Base-by-base conservation (phyloP, 768 basidiomycete species). In the Vararia minispora region DNA sequence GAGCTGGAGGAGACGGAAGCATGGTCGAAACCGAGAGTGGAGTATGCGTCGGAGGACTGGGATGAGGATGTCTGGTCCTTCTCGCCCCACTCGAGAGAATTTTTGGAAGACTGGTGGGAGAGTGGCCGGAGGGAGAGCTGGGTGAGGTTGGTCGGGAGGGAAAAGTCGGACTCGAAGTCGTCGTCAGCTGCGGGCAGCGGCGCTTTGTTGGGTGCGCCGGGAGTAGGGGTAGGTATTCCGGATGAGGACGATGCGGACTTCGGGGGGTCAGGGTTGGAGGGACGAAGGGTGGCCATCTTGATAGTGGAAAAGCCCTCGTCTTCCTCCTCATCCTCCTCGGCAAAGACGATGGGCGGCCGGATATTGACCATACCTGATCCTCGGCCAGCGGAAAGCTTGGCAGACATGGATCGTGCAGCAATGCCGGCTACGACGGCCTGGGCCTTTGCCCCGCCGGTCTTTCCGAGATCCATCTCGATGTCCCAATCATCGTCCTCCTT, bases 41-140 rank as follows among this genome's bases (percentile, higher is more conserved):
- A 87, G 50, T 84, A 87, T 7, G 82, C 74, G 55, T 89, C 87
- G 17, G 86, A 89, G n/a, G 85, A 88, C 52, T 84, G 82, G 11
- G 84, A 85, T 10, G 59, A 85, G 4, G 72, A 76, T 2, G 86
- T 82, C 31, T 82, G 74, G 51, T 89, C 83, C 54, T 74, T 83
- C 60, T 88, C 85, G 22, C 80, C 71, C 83, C 85, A 88, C 60
- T 87, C 85, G 20, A 89, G 66, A 1, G 86, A 87, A 35, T 73
- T 75, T 62, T 88, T 88, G 40, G 87, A 88, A 7, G 80, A 71
- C 36, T 80, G 76, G 52, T 86, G 82, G 22, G 82, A 74, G 40
- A 79, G 62, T 37, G 88, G 83, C 28, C 80, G 79, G 29, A 91
- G 76, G 14, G 87, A 89, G 36, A 91, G 72, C 52, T 73, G 76